Evolutionary conservation across 805 yeast species (phyloP).

Genomic region (Lachancea sp.): DNA sequence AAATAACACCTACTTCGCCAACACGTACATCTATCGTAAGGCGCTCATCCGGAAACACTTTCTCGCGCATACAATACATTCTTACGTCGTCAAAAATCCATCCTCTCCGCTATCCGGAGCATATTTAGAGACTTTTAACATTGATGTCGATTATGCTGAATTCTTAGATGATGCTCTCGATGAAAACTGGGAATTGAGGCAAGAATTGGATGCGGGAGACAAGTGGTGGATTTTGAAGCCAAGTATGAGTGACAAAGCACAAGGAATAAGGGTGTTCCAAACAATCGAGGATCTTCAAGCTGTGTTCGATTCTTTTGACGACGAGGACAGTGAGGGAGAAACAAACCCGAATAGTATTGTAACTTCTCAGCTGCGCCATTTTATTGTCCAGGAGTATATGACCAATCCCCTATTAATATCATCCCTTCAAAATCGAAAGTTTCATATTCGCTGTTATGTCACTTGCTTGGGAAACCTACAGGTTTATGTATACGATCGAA

Average conservation of each 20-base stretch:
- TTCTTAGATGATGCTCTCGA: slow-evolving; percentile 90
- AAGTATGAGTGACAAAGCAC: slow-evolving; percentile 95
- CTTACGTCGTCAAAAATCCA: slow-evolving; percentile 70
- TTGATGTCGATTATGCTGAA: slow-evolving; percentile 94
- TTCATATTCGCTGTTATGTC: slow-evolving; percentile 84
- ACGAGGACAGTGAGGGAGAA: slow-evolving; percentile 54
- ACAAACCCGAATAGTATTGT: slow-evolving; percentile 56
- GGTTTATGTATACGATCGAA: slow-evolving; percentile 74
- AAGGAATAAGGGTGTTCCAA: slow-evolving; percentile 81
- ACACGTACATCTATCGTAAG: slow-evolving; percentile 82
- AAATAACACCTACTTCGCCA: slow-evolving; percentile 47
- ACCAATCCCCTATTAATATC: slow-evolving; percentile 59
- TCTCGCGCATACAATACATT: slow-evolving; percentile 75
- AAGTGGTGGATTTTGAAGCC: slow-evolving; percentile 90
- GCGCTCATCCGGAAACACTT: slow-evolving; percentile 88
- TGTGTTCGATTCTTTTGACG: slow-evolving; percentile 83
- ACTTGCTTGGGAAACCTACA: slow-evolving; percentile 64
- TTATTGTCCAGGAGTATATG: slow-evolving; percentile 80
- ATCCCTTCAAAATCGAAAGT: slow-evolving; percentile 61
- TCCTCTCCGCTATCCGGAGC: slow-evolving; percentile 50
- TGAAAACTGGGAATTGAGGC: slow-evolving; percentile 82
- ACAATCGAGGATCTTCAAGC: slow-evolving; percentile 73
- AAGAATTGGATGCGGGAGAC: slow-evolving; percentile 50
- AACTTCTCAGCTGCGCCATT: slow-evolving; percentile 83
- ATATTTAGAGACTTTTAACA: slow-evolving; percentile 66